Conservation (phyloP, 768 basidiomycete genomes). For the Cytidiella melzeri region DNA sequence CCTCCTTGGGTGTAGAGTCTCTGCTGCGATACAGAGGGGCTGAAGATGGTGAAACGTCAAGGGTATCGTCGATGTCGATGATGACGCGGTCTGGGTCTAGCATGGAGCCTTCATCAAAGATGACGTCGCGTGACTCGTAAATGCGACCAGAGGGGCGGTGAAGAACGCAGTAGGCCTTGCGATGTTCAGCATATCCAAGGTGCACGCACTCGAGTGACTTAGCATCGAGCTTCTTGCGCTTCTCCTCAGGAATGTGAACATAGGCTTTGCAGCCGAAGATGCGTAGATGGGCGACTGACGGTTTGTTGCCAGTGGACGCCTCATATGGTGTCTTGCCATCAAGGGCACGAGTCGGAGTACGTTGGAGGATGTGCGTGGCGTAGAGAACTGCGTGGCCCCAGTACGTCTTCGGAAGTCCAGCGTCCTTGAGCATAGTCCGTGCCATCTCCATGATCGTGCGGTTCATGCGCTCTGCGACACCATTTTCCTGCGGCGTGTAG, state of each 20-base stretch:
- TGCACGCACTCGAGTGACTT: slow-evolving; percentile 5
- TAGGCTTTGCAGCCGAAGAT: no score
- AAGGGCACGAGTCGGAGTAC: no score
- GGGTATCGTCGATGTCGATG: no score
- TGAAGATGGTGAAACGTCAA: no score
- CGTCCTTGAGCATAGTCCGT: slow-evolving; percentile 13
- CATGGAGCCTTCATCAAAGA: no score
- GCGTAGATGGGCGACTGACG: background rate
- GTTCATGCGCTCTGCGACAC: slow-evolving; percentile 19
- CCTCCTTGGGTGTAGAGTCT: no score
- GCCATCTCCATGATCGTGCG: slow-evolving; percentile 12
- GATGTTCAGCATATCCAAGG: background rate
- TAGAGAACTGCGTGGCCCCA: slow-evolving; percentile 12
- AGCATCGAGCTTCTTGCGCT: slow-evolving; percentile 4
- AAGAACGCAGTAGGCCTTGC: background rate
- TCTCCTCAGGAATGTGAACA: no score
- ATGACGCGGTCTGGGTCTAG: no score
- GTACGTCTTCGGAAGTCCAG: slow-evolving; percentile 6
- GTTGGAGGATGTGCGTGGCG: background rate
- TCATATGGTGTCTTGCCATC: slow-evolving; percentile 1
- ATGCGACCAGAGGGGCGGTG: background rate
- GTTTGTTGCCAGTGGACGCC: background rate
- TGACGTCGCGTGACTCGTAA: no score
- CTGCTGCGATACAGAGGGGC: no score
- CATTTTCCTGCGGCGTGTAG: slow-evolving; percentile 20